Evolutionary conservation across 2,329 filamentous ascomycete species (phyloP).

Genomic region (Teratosphaeria destructans): DNA sequence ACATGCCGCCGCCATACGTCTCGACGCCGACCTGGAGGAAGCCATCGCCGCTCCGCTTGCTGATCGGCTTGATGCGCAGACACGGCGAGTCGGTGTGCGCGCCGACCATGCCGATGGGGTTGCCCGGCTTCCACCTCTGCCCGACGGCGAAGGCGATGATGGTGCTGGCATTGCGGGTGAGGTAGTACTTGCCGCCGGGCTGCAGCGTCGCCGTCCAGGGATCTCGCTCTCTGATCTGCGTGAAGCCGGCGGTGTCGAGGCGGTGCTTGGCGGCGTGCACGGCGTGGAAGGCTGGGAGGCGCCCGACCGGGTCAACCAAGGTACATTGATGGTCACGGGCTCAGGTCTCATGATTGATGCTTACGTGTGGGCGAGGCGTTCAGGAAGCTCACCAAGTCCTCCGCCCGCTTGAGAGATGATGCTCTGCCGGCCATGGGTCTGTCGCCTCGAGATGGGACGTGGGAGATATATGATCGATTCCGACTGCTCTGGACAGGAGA

Average conservation of each 20-base stretch:
- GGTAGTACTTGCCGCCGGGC: conserved; percentile 89
- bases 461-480: neutral
- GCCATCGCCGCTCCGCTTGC: conserved; percentile 74
- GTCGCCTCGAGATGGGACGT: neutral
- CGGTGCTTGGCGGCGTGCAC: conserved; percentile 68
- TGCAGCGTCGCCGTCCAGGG: conserved; percentile 70
- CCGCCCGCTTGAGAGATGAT: conserved; percentile 42
- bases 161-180: conserved; percentile 86
- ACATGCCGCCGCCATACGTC: conserved; percentile 91
- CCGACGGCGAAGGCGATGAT: conserved; percentile 90
- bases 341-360: conserved; percentile 17
- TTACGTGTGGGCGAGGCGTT: conserved; percentile 89
- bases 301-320: neutral
- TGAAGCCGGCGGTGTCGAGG: conserved; percentile 75
- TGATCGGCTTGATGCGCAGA: conserved; percentile 86
- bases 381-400: conserved; percentile 86
- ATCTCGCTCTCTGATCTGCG: conserved; percentile 76
- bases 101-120: conserved; percentile 83
- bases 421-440: conserved; percentile 26
- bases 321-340: neutral
- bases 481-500: neutral
- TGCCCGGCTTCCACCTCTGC: conserved; percentile 80
- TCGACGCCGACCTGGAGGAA: conserved; percentile 94
- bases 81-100: conserved; percentile 94
- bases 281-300: conserved; percentile 72